A percentile compares a stretch with the other conserved stretches of the same genome.
These are phyloP conservation scores for Pseudogymnoascus sp. DNA, from an alignment of 2,329 filamentous ascomycete genomes.

Conservation along the genomic window DNA sequence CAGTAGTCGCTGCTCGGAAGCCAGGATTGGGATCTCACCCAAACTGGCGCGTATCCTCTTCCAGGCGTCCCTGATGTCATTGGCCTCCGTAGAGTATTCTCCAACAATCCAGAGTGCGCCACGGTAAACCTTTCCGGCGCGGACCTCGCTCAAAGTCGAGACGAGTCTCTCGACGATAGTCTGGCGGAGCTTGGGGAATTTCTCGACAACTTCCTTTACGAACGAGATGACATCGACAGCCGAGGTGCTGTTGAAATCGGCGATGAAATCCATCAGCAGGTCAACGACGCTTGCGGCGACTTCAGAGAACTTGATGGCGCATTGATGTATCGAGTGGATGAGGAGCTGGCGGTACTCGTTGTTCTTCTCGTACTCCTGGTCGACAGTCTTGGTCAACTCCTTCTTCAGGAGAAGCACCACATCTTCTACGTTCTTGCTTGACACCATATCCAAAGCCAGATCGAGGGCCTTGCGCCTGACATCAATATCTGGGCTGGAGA, in stretches of 20 bases:
- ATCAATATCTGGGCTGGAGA: conserved; percentile 92
- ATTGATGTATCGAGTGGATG: conserved; percentile 96
- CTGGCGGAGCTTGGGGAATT: conserved; percentile 81
- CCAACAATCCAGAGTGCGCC: conserved; percentile 97
- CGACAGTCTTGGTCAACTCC: conserved; percentile 92
- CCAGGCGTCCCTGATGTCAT: conserved; percentile 93
- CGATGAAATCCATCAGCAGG: conserved; percentile 97
- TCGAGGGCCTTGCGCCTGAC: conserved; percentile 85
- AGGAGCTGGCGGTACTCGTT: conserved; percentile 88
- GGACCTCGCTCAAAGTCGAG: conserved; percentile 82
- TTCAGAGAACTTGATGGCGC: conserved; percentile 98
- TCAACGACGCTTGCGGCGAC: conserved; percentile 95
- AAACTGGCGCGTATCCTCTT: conserved; percentile 88
- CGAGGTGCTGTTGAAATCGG: conserved; percentile 93
- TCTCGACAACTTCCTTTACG: conserved; percentile 97
- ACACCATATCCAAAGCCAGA: conserved; percentile 94
- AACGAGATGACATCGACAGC: conserved; percentile 98
- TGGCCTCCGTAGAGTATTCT: conserved; percentile 90
- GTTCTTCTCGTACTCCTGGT: conserved; percentile 98
- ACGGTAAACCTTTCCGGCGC: conserved; percentile 93
- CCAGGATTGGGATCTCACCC: conserved; percentile 93
- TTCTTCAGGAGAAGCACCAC: conserved; percentile 95
- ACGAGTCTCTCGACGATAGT: conserved; percentile 86
- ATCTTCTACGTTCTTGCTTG: conserved; percentile 97
- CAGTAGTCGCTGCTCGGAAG: conserved; percentile 84